A percentile compares a stretch with the other conserved stretches of the same genome.
These are phyloP conservation scores for Mercurialis annua DNA, from an alignment of 345 rosid species.

Conservation along the genomic window DNA sequence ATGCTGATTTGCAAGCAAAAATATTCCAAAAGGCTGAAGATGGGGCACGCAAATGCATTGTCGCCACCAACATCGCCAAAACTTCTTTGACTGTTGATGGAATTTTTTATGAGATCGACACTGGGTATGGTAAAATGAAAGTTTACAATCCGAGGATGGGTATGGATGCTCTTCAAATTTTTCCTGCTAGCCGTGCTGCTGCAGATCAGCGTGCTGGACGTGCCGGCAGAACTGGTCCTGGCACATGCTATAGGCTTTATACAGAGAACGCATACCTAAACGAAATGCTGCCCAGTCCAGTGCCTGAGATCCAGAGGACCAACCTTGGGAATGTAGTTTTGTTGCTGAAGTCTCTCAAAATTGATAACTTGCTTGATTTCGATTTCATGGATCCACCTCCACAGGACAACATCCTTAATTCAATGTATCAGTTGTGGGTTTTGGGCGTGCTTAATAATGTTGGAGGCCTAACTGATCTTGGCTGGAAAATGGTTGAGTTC, in stretches of 20 bases:
- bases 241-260: conserved; percentile 90
- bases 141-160: conserved; percentile 99
- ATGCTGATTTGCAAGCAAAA: conserved; percentile 97
- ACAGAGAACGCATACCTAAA: conserved; percentile 88
- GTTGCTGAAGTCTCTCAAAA: conserved; percentile 85
- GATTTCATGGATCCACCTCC: conserved; percentile 99
- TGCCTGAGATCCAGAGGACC: conserved; percentile 97
- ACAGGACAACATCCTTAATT: conserved; percentile 92
- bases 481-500: conserved; percentile 99
- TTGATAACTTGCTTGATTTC: conserved; percentile 85
- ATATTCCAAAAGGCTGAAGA: conserved; percentile 93
- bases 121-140: conserved; percentile 97
- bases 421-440: conserved; percentile 99
- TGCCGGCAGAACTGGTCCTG: conserved; percentile 99
- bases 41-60: conserved; percentile 97
- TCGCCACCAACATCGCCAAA: conserved; percentile 97
- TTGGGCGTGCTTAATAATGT: conserved; percentile 92
- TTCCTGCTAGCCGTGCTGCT: conserved; percentile 95
- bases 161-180: conserved; percentile 98
- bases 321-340: conserved; percentile 94
- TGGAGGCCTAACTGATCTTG: conserved; percentile 76
- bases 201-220: conserved; percentile 98
- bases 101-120: conserved; percentile 83
- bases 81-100: conserved; percentile 98
- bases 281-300: conserved; percentile 85